Evolutionary conservation across 1,139 yeast species (phyloP), one percentile per base, ranked within the genome.

Genomic region (Kodamaea ohmeri): DNA sequence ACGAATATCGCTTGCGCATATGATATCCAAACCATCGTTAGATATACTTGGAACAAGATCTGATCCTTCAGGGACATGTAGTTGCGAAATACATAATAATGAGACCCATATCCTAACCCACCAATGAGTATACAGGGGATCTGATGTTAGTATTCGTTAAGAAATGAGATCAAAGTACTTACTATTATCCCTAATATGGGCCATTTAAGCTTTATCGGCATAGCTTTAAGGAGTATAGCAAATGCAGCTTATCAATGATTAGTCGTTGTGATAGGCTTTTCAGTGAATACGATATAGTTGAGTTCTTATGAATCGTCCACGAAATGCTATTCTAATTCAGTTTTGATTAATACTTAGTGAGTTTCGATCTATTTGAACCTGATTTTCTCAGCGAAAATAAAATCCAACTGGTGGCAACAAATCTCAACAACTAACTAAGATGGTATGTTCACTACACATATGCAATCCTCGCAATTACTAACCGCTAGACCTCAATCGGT

Each of bases 401-500:
- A 37, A 40, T 22, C 32, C 16, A 36, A 37, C 24, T 40, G 41
- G 47, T 44, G 47, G 47, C 47, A 42, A 44, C 37, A 32, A 36
- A 34, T 25, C 30, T 22, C 27, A 31, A 33, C 31, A 31, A 25
- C 37, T 21, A 22, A 20, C 25, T 17, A 26, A 35, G 33, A 47
- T 47, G 50, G 50, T 47, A 43, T 8, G 50, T 45, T 15, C 12
- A 16, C n/a, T 16, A 3, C 17, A 18, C n/a, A 12, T 11, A 21
- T 13, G 16, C 11, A 4, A n/a, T 44, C 45, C 51, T 47, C 43
- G 44, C 51, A 11, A 16, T 8, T 45, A 48, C 51, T 48, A 47
- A 46, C 51, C 9, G 20, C 21, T 34, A 50, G 94, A 86, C 97
- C 33, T 89, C 97, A 38, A 89, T 90, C 56, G 97, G 97, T 54